Conservation (phyloP, 2,329 filamentous ascomycete genomes). For the Parafenestella ontariensis region DNA sequence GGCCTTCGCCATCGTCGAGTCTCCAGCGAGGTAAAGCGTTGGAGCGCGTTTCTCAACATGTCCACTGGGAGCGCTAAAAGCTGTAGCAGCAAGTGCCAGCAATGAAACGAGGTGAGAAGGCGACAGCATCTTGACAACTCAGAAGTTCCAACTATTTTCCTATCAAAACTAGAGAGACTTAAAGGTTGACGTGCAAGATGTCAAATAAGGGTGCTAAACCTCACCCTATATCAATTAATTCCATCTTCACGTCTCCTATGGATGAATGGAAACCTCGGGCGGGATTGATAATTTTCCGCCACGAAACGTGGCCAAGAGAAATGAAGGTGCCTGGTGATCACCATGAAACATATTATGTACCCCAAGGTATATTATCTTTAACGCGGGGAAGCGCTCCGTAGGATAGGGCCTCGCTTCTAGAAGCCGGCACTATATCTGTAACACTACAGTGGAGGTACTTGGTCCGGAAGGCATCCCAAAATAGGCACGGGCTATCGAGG, state of each 20-base stretch:
- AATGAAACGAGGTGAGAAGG: conserved; percentile 25
- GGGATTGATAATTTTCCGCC: background rate
- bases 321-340: background rate
- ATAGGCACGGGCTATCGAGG: background rate
- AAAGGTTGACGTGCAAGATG: background rate
- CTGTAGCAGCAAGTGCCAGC: conserved; percentile 27
- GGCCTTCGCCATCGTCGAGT: conserved; percentile 66
- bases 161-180: background rate
- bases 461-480: background rate
- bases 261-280: conserved; percentile 1
- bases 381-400: background rate
- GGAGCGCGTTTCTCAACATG: conserved; percentile 38
- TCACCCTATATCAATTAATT: background rate
- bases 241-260: background rate
- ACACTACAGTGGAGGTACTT: background rate
- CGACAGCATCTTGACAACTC: conserved; percentile 24
- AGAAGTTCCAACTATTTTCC: background rate
- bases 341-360: conserved; percentile 1
- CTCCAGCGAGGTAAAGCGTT: conserved; percentile 65
- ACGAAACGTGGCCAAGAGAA: background rate
- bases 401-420: background rate
- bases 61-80: conserved; percentile 31
- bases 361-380: conserved; percentile 1
- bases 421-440: background rate
- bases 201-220: background rate